These are phyloP conservation scores for Hydrangea macrophylla DNA, from an alignment of 148 eudicot genomes.

Conservation along the genomic window DNA sequence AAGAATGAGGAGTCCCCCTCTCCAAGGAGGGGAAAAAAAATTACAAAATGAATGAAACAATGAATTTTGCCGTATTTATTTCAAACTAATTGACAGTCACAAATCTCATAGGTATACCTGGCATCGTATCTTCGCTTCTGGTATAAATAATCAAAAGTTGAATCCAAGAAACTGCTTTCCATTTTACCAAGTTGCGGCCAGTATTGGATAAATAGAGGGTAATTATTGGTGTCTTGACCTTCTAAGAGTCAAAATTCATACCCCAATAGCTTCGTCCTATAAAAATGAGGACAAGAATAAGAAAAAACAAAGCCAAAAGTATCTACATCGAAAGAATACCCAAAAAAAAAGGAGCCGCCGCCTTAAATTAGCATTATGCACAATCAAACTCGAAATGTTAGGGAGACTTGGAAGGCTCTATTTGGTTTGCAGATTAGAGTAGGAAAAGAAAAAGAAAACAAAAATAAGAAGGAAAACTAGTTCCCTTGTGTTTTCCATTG, in stretches of 20 bases:
- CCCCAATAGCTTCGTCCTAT: background rate
- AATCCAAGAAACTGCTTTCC: background rate
- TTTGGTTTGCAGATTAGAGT: too few relatives aligned
- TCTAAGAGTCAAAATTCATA: background rate
- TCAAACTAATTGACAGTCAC: background rate
- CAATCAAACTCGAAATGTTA: background rate
- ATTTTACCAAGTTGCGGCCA: background rate
- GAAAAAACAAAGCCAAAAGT: background rate
- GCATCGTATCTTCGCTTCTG: background rate
- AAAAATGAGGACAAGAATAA: background rate
- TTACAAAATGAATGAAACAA: background rate
- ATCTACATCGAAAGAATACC: background rate
- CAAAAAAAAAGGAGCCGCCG: background rate
- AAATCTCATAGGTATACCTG: constrained; percentile 10
- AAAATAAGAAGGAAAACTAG: too few relatives aligned
- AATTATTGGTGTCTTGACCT: constrained; percentile 3
- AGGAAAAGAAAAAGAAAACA: too few relatives aligned
- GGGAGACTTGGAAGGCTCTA: too few relatives aligned
- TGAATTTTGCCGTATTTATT: background rate
- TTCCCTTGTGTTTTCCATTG: too few relatives aligned
- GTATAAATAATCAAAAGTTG: background rate
- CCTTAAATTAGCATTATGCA: background rate
- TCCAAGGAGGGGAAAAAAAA: background rate
- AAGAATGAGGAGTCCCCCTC: background rate
- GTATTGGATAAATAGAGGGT: background rate